Conservation (phyloP, 192 early-diverging fungal genomes). For the Podila epicladia region DNA sequence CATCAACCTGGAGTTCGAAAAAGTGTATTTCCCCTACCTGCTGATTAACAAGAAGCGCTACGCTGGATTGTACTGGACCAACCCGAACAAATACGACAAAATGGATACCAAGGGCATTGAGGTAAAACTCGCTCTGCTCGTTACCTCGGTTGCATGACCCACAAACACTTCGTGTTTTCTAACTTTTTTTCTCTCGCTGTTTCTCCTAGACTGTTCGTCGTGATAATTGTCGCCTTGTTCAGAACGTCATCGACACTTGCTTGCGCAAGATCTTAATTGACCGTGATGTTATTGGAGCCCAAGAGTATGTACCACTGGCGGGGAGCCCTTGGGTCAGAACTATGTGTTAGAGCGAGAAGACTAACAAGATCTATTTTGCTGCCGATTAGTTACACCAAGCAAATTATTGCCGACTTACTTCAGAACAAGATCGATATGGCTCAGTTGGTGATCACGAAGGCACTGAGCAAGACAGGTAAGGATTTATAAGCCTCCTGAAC, state of each 20-base stretch:
- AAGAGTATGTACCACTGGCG: slow-evolving; percentile 57
- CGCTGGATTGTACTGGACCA: slow-evolving; percentile 97
- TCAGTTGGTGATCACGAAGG: slow-evolving; percentile 96
- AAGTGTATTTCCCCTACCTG: slow-evolving; percentile 98
- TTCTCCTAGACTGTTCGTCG: slow-evolving; percentile 86
- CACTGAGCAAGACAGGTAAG: slow-evolving; percentile 85
- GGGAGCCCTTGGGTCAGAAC: background rate
- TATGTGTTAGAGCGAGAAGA: background rate
- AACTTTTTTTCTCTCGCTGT: background rate
- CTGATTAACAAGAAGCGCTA: slow-evolving; percentile 99
- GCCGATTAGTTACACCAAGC: slow-evolving; percentile 78
- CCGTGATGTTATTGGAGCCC: slow-evolving; percentile 85
- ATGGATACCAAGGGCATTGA: slow-evolving; percentile 98
- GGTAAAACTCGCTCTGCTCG: slow-evolving; percentile 47
- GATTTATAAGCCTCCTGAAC: background rate
- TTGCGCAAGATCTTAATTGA: slow-evolving; percentile 92
- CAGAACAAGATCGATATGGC: slow-evolving; percentile 98
- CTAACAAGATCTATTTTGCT: no score
- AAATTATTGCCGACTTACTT: slow-evolving; percentile 89
- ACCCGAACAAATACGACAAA: slow-evolving; percentile 93
- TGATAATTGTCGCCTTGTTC: slow-evolving; percentile 94
- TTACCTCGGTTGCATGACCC: background rate
- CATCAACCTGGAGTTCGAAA: slow-evolving; percentile 99
- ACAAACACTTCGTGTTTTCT: background rate
- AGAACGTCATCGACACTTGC: slow-evolving; percentile 92